Evolutionary conservation across 2,329 filamentous ascomycete species (phyloP), one percentile per base, ranked within the genome.

Genomic region (Alternaria hordeiaustralica): DNA sequence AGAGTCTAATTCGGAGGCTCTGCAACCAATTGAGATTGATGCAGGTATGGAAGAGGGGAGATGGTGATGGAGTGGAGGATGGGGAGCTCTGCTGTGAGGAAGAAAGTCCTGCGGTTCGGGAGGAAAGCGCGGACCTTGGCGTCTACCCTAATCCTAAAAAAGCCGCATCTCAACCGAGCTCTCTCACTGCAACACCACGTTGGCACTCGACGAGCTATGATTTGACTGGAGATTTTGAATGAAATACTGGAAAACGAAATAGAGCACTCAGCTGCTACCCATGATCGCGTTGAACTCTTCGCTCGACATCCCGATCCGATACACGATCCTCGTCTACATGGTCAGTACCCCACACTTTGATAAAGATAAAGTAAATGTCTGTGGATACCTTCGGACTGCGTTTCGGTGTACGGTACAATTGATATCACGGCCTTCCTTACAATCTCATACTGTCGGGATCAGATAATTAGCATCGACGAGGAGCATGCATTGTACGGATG

Each of bases 11-110:
- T 63, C 64, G 70, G 74, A 76, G 75, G 75, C 72, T 77, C 78
- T 79, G 78, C 79, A 74, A 79, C 75, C 79, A 81, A 81, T 81
- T 81, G 79, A 79, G 74, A 80, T 79, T 77, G 78, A 80, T 77
- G 78, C 76, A 79, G 78, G 73, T 74, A 74, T 66, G 68, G 71
- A 67, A 71, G 78, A 79, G 79, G 71, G 77, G 78, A 77, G 78
- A 78, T 75, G 76, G 77, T 77, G 78, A 79, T 76, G 76, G 66
- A 75, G 74, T 72, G 70, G 69, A 71, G 68, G 69, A 76, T 71
- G 76, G 69, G 49, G 74, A 75, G 74, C 74, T 74, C 74, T 73
- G 68, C 66, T 69, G 65, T 68, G 63, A 70, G 66, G 69, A 70
- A 70, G 67, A 73, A 74, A 70, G 65, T 68, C 70, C 67, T 71